phyloP scores from a whole-genome alignment of 768 basidiomycete genomes.

The Phylloporus scabripes region DNA sequence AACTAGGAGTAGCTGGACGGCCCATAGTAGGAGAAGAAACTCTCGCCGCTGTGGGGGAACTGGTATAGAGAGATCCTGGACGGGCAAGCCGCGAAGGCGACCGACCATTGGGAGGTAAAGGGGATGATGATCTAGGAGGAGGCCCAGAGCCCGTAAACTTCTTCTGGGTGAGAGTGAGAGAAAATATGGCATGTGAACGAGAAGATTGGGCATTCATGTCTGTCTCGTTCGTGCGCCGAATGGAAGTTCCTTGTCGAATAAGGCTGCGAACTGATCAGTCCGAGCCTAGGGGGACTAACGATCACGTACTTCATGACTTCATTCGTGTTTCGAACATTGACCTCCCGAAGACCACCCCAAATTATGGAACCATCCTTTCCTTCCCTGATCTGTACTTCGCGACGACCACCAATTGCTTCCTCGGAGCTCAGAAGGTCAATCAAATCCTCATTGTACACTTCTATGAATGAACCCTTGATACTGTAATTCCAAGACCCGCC shows the following conservation, averaged over 20 bases:
- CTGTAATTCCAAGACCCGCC: slow-evolving; percentile 69
- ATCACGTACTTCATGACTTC: slow-evolving; percentile 89
- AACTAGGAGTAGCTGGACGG: slow-evolving; percentile 75
- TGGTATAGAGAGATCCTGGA: slow-evolving; percentile 70
- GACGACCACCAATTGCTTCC: slow-evolving; percentile 56
- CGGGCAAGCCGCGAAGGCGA: slow-evolving; percentile 75
- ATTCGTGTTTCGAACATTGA: slow-evolving; percentile 71
- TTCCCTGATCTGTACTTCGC: slow-evolving; percentile 93
- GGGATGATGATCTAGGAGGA: slow-evolving; percentile 73
- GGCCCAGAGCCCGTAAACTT: slow-evolving; percentile 67
- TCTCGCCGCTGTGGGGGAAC: slow-evolving; percentile 31
- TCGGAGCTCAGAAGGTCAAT: slow-evolving; percentile 86
- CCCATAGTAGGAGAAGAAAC: slow-evolving; percentile 78
- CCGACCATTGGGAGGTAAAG: slow-evolving; percentile 66
- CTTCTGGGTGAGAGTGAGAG: slow-evolving; percentile 88
- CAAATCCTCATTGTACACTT: slow-evolving; percentile 98
- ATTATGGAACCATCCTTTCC: slow-evolving; percentile 96
- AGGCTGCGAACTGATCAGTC: slow-evolving; percentile 47
- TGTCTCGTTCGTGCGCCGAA: slow-evolving; percentile 93
- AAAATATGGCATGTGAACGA: slow-evolving; percentile 98
- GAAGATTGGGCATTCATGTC: slow-evolving; percentile 99
- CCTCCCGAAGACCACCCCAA: slow-evolving; percentile 93
- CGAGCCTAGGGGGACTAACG: slow-evolving; percentile 10
- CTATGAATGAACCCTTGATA: slow-evolving; percentile 90
- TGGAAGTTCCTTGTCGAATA: slow-evolving; percentile 82